Conservation (phyloP, 2,329 filamentous ascomycete genomes). For the Calonectria montana region DNA sequence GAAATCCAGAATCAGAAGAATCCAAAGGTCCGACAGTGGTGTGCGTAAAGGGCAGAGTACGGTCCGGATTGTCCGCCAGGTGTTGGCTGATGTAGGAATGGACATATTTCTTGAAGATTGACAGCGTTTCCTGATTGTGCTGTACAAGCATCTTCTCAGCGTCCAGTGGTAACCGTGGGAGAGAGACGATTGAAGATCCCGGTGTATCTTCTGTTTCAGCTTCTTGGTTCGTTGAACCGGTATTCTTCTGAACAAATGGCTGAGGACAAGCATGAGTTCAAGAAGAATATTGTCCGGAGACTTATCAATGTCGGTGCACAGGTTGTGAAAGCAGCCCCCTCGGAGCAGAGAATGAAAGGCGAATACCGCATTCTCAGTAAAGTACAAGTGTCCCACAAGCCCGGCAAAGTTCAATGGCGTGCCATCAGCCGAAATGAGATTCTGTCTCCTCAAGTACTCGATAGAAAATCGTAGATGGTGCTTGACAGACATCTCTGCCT, state of each 20-base stretch:
- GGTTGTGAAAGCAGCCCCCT: constrained; percentile 72
- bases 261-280: constrained; percentile 75
- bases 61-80: constrained; percentile 61
- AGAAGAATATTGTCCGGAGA: constrained; percentile 62
- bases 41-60: constrained; percentile 68
- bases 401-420: constrained; percentile 78
- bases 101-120: constrained; percentile 76
- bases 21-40: constrained; percentile 53
- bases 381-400: constrained; percentile 78
- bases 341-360: constrained; percentile 81
- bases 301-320: constrained; percentile 68
- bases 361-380: constrained; percentile 79
- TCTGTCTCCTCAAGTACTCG: constrained; percentile 78
- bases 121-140: constrained; percentile 75
- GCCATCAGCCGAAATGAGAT: constrained; percentile 71
- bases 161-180: constrained; percentile 70
- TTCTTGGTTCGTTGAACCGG: constrained; percentile 58
- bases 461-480: constrained; percentile 86
- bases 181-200: constrained; percentile 71
- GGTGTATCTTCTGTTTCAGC: constrained; percentile 61
- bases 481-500: constrained; percentile 75
- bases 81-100: constrained; percentile 76
- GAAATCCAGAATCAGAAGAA: neutral
- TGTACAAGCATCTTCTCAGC: constrained; percentile 66
- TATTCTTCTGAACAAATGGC: constrained; percentile 76